These are phyloP conservation scores for Huntiella decipiens DNA, from an alignment of 2,329 filamentous ascomycete genomes.

Conservation along the genomic window DNA sequence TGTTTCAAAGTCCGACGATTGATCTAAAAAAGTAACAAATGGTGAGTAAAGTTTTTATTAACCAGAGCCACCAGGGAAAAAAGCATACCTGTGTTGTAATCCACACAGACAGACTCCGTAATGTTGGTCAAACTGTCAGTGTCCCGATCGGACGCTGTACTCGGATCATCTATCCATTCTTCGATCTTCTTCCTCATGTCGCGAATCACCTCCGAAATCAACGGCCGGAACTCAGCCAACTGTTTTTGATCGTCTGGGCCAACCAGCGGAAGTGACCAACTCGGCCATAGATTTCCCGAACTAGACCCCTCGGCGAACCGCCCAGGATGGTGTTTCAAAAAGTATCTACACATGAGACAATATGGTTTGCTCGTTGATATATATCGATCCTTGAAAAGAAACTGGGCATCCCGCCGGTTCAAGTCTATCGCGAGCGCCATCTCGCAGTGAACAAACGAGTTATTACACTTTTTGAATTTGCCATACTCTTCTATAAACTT, in stretches of 20 bases:
- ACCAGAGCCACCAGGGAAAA: too few species aligned
- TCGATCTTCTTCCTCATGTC: neutral
- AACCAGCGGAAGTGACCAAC: slow-evolving; percentile 1
- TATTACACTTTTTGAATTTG: neutral
- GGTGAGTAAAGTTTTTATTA: too few species aligned
- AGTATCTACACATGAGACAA: slow-evolving; percentile 4
- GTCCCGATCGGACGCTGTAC: neutral
- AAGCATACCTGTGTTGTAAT: too few species aligned
- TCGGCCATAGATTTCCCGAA: slow-evolving; percentile 2
- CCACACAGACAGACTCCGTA: neutral
- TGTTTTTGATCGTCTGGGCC: neutral
- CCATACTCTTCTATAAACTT: neutral
- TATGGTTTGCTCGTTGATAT: slow-evolving; percentile 1
- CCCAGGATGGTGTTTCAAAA: slow-evolving; percentile 1
- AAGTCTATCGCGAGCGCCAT: slow-evolving; percentile 2
- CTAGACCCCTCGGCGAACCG: neutral
- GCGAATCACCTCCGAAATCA: neutral
- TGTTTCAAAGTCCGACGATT: too few species aligned
- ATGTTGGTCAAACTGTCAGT: neutral
- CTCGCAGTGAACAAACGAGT: slow-evolving; percentile 3
- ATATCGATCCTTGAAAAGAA: neutral
- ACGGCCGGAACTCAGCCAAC: neutral
- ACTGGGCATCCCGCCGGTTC: neutral
- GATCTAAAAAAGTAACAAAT: too few species aligned
- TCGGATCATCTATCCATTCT: neutral